These are phyloP conservation scores for Botrytis sinoallii DNA, from an alignment of 2,329 filamentous ascomycete species.

Conservation along the genomic window DNA sequence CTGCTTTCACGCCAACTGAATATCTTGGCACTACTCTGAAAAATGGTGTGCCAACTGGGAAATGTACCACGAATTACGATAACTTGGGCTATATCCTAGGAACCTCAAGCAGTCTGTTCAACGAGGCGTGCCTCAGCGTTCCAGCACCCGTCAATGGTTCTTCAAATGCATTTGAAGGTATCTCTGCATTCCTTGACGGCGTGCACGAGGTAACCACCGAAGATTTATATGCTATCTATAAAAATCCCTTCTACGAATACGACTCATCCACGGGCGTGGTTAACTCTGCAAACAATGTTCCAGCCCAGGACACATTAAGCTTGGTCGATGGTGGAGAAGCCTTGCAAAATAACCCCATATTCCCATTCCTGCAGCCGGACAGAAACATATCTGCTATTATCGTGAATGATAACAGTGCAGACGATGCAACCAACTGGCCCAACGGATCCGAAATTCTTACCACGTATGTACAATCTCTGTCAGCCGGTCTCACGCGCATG, in stretches of 20 bases:
- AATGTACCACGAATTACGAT: constrained; percentile 48
- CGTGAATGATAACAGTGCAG: constrained; percentile 46
- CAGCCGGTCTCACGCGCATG: constrained; percentile 40
- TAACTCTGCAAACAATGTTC: constrained; percentile 34
- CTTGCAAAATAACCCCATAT: constrained; percentile 47
- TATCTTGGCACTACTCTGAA: constrained; percentile 60
- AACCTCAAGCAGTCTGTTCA: constrained; percentile 45
- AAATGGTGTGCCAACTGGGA: constrained; percentile 43
- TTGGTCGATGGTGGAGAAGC: constrained; percentile 48
- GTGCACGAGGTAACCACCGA: constrained; percentile 34
- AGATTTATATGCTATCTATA: constrained; percentile 48
- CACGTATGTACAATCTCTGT: constrained; percentile 29
- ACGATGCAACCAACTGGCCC: constrained; percentile 41
- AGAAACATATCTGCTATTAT: constrained; percentile 44
- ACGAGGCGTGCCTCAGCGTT: constrained; percentile 25
- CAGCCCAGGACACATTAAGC: constrained; percentile 38
- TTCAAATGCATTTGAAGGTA: constrained; percentile 23
- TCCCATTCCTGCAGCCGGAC: constrained; percentile 45
- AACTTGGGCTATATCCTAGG: constrained; percentile 48
- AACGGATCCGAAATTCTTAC: constrained; percentile 44
- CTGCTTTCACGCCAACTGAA: constrained; percentile 56
- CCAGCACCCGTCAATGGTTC: constrained; percentile 24
- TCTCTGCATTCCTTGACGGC: constrained; percentile 37
- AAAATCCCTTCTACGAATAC: constrained; percentile 59
- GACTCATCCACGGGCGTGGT: constrained; percentile 29